Evolutionary conservation across 176 grass and related monocot genomes (phyloP).

Genomic region (Canna indica): DNA sequence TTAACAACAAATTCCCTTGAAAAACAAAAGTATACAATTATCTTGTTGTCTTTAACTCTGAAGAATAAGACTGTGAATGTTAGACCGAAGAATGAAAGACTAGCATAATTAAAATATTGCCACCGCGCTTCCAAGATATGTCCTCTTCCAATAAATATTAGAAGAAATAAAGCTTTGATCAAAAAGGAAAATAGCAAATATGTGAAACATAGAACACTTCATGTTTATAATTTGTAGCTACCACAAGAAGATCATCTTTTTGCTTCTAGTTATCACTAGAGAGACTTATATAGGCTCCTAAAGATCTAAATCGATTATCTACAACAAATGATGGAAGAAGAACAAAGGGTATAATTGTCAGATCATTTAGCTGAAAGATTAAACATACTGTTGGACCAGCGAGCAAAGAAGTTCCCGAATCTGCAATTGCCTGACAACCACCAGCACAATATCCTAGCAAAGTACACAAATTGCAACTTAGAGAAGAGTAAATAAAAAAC

Average conservation of each 20-base stretch:
- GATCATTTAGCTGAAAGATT: neutral
- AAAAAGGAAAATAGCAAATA: neutral
- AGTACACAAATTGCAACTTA: conserved; percentile 20
- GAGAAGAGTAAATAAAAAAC: neutral
- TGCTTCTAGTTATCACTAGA: neutral
- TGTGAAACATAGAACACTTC: neutral
- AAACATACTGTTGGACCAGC: conserved; percentile 54
- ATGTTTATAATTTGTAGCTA: neutral
- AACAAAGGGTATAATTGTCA: neutral
- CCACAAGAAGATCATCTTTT: neutral
- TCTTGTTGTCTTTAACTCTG: no score
- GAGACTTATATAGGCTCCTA: neutral
- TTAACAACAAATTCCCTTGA: no score
- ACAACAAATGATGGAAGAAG: neutral
- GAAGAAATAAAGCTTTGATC: neutral
- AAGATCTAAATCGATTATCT: neutral
- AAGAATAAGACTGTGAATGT: no score
- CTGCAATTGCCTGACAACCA: conserved; percentile 66
- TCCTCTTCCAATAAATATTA: neutral
- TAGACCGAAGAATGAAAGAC: no score
- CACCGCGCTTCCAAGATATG: no score
- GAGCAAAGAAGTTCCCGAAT: conserved; percentile 88
- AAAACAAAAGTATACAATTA: no score
- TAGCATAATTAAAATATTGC: no score
- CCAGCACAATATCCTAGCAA: conserved; percentile 49